phyloP scores from a whole-genome alignment of 805 yeast species.

The Komagataella kurtzmanii region DNA sequence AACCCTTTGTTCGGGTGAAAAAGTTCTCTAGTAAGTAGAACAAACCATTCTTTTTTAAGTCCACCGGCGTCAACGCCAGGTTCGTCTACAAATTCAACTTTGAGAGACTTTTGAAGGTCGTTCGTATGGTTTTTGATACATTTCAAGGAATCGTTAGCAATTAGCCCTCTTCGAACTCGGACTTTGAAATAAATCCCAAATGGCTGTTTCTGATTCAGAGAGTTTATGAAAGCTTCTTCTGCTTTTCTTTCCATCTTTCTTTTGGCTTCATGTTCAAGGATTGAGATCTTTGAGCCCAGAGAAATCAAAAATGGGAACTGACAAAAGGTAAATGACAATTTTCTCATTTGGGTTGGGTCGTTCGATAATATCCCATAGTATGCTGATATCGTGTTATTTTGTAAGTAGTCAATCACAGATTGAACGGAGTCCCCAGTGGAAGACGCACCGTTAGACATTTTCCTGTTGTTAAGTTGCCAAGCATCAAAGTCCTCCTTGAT shows the following conservation, averaged over 20 bases:
- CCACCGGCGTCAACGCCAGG: slow-evolving; percentile 97
- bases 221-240: slow-evolving; percentile 74
- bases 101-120: slow-evolving; percentile 61
- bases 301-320: slow-evolving; percentile 75
- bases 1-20: slow-evolving; percentile 59
- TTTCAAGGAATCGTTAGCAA: slow-evolving; percentile 65
- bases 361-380: slow-evolving; percentile 21
- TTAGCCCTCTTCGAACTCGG: slow-evolving; percentile 48
- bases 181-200: slow-evolving; percentile 55
- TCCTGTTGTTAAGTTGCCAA: slow-evolving; percentile 47
- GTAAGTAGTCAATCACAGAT: slow-evolving; percentile 32
- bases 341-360: slow-evolving; percentile 3
- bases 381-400: slow-evolving; percentile 15
- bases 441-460: neutral
- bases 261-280: slow-evolving; percentile 72
- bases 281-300: slow-evolving; percentile 68
- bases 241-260: slow-evolving; percentile 77
- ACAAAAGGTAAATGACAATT: slow-evolving; percentile 45
- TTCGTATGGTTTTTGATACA: slow-evolving; percentile 38
- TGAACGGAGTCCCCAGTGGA: slow-evolving; percentile 14
- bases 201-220: slow-evolving; percentile 47
- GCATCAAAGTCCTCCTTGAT: slow-evolving; percentile 68
- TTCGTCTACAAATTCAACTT: slow-evolving; percentile 73
- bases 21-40: slow-evolving; percentile 53
- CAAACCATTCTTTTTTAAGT: slow-evolving; percentile 86